Conservation (phyloP, 768 basidiomycete species). For the Rhodotorula diobovata region DNA sequence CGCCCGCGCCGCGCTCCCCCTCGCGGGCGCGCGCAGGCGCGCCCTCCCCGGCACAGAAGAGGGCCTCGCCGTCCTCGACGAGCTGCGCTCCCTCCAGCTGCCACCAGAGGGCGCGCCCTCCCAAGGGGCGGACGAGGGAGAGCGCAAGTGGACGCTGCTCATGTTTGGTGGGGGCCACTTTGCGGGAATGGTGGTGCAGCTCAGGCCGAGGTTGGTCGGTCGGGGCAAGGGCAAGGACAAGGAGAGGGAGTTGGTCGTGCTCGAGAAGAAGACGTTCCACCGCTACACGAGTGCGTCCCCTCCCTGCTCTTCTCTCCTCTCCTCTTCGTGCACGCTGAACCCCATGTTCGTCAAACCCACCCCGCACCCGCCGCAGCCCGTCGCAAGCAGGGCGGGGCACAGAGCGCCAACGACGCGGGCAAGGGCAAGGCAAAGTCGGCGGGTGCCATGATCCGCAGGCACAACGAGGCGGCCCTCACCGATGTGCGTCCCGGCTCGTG, state of each 20-base stretch:
- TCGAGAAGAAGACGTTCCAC: slow-evolving; percentile 93
- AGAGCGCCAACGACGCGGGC: slow-evolving; percentile 83
- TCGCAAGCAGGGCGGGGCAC: slow-evolving; percentile 93
- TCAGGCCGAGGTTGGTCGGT: slow-evolving; percentile 44
- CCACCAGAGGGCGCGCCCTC: slow-evolving; percentile 36
- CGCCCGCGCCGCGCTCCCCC: slow-evolving; percentile 71
- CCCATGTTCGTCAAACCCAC: too few relatives aligned
- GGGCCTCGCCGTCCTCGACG: slow-evolving; percentile 55
- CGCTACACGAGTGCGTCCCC: slow-evolving; percentile 83
- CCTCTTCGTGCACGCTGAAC: not conserved
- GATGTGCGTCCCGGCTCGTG: slow-evolving; percentile 60
- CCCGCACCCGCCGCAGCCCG: too few relatives aligned
- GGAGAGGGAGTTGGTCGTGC: slow-evolving; percentile 71
- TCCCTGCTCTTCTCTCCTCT: not conserved
- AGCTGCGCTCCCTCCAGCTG: slow-evolving; percentile 63
- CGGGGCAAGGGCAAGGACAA: slow-evolving; percentile 56
- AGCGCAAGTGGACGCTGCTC: slow-evolving; percentile 80
- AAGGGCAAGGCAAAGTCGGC: slow-evolving; percentile 91
- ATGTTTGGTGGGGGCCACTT: slow-evolving; percentile 99
- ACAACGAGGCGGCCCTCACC: slow-evolving; percentile 86
- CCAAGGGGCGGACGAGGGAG: not conserved
- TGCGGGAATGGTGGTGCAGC: slow-evolving; percentile 74
- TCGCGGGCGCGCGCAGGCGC: slow-evolving; percentile 41
- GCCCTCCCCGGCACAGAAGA: slow-evolving; percentile 32
- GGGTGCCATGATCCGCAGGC: slow-evolving; percentile 85